These are phyloP conservation scores for Xerocomellus chrysenteron DNA, from an alignment of 768 basidiomycete species.

Conservation along the genomic window DNA sequence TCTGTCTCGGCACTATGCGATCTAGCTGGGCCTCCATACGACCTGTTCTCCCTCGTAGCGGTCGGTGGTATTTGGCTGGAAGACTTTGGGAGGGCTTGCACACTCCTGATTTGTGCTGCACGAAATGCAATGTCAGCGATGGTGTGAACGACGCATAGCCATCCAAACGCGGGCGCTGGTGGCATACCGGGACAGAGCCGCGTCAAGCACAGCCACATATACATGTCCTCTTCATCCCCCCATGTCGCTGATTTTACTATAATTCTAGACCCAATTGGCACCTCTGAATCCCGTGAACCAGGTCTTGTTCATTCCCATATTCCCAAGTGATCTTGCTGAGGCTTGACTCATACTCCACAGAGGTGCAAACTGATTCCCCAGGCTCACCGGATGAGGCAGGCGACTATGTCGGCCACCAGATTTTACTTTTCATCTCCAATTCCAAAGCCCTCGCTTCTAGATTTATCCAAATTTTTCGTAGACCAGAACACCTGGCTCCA, in stretches of 20 bases:
- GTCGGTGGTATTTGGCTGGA: not conserved
- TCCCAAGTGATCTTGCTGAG: not conserved
- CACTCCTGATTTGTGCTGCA: slow-evolving; percentile 58
- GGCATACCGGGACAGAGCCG: slow-evolving; percentile 45
- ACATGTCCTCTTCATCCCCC: not conserved
- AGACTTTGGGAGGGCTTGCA: slow-evolving; percentile 28
- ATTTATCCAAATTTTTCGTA: not conserved
- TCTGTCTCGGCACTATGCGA: not conserved
- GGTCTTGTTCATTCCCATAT: not conserved
- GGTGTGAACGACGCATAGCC: slow-evolving; percentile 65
- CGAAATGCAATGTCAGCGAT: slow-evolving; percentile 59
- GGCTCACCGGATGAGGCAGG: not conserved
- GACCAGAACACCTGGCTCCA: not conserved
- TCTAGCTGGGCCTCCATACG: not conserved
- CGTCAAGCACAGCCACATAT: slow-evolving; percentile 14
- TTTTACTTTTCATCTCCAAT: not conserved
- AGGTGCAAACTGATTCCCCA: not conserved
- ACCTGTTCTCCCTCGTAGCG: not conserved
- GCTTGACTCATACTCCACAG: not conserved
- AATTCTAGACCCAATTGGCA: not conserved
- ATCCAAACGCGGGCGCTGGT: slow-evolving; percentile 67
- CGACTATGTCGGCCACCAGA: too few relatives aligned
- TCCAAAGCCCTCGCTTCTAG: not conserved
- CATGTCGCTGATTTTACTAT: not conserved
- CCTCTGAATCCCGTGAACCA: not conserved